Evolutionary conservation across 306 rosid genomes (phyloP).

Genomic region (Malus orientalis): DNA sequence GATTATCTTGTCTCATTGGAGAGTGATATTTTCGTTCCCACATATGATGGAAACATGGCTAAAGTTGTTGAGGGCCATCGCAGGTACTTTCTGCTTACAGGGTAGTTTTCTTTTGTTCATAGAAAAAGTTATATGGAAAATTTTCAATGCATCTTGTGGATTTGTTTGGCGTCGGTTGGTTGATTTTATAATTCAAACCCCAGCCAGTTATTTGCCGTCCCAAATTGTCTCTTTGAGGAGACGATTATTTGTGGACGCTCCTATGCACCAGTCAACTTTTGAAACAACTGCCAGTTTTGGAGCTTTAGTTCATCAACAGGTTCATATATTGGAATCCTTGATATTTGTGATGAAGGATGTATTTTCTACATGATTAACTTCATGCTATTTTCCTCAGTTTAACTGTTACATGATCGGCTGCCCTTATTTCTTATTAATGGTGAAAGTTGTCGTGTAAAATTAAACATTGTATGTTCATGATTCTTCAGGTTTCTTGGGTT

Average conservation of each 20-base stretch:
- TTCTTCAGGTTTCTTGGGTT: conserved; percentile 75
- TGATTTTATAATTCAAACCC: background rate
- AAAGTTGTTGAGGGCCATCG: conserved; percentile 99
- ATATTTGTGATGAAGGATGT: background rate
- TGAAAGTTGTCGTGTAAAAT: background rate
- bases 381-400: background rate
- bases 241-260: background rate
- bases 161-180: background rate
- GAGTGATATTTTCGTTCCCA: conserved; percentile 95
- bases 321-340: background rate
- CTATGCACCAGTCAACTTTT: background rate
- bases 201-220: background rate
- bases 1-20: conserved; percentile 94
- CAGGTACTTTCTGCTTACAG: conserved; percentile 43
- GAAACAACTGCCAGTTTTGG: background rate
- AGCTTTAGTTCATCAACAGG: background rate
- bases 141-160: background rate
- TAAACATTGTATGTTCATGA: background rate
- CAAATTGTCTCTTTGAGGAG: background rate
- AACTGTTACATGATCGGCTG: background rate
- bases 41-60: conserved; percentile 99
- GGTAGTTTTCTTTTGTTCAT: background rate
- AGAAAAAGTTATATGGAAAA: background rate
- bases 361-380: background rate
- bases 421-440: background rate